These are phyloP conservation scores for Xanthoceras sorbifolium DNA, from an alignment of 345 rosid species.

Conservation along the genomic window DNA sequence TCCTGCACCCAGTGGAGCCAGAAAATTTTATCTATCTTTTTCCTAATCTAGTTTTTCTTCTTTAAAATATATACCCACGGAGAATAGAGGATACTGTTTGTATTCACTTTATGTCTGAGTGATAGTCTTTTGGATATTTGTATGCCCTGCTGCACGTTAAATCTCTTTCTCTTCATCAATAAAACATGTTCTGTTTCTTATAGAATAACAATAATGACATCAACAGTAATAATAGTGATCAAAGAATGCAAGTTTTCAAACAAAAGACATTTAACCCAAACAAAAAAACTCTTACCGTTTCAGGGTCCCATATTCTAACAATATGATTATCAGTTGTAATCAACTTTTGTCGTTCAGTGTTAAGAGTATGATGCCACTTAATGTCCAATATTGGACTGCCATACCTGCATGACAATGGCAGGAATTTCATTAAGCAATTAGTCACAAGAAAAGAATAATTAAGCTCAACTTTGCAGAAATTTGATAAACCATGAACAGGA, in stretches of 20 bases:
- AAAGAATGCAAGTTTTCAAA: constrained; percentile 7
- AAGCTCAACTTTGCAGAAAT: constrained; percentile 7
- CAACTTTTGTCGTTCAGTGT: constrained; percentile 73
- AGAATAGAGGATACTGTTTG: background rate
- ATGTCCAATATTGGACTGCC: constrained; percentile 86
- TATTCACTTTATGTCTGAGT: background rate
- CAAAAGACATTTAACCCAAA: background rate
- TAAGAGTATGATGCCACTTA: constrained; percentile 87
- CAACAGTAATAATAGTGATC: background rate
- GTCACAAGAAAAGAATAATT: constrained; percentile 6
- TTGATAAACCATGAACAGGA: constrained; percentile 9
- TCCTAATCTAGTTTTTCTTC: background rate
- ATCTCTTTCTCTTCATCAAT: background rate
- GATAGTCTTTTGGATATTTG: background rate
- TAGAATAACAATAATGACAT: background rate
- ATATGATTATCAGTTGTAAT: constrained; percentile 78
- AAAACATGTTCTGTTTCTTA: background rate
- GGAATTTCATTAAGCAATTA: constrained; percentile 10
- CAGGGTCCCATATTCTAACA: constrained; percentile 97
- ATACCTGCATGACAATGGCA: constrained; percentile 56
- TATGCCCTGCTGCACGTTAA: background rate
- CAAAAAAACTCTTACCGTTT: constrained; percentile 52
- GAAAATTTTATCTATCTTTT: too few relatives aligned
- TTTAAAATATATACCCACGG: background rate
- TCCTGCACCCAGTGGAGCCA: background rate